These are phyloP conservation scores for Lizonia empirigonia DNA, from an alignment of 2,329 filamentous ascomycete species.

Conservation along the genomic window DNA sequence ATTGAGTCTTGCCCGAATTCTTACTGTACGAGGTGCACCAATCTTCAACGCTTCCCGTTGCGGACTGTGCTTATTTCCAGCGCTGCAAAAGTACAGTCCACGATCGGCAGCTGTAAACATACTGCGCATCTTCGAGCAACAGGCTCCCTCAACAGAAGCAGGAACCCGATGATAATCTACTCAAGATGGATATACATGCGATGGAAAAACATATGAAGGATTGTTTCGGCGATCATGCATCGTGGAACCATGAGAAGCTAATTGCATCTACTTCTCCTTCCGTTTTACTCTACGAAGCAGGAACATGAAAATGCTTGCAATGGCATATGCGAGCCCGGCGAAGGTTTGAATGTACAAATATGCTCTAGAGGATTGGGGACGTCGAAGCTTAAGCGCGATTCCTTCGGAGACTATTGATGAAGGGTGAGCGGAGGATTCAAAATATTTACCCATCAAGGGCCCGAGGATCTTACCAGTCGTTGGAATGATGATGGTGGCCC, in stretches of 20 bases:
- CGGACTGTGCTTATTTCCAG: too few relatives aligned
- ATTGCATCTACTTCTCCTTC: too few relatives aligned
- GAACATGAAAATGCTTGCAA: slow-evolving; percentile 43
- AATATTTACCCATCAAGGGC: neutral
- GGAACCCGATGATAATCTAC: neutral
- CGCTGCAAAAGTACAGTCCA: too few relatives aligned
- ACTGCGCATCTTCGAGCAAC: too few relatives aligned
- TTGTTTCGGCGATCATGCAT: slow-evolving; percentile 18
- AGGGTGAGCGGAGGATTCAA: neutral
- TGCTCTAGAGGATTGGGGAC: slow-evolving; percentile 24
- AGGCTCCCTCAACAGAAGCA: too few relatives aligned
- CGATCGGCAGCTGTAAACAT: too few relatives aligned
- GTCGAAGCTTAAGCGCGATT: slow-evolving; percentile 50
- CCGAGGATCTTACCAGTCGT: slow-evolving; percentile 46
- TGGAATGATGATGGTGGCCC: slow-evolving; percentile 47
- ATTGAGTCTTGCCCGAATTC: too few relatives aligned
- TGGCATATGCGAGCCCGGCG: slow-evolving; percentile 42
- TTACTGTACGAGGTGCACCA: too few relatives aligned
- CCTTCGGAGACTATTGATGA: slow-evolving; percentile 39
- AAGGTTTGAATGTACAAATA: slow-evolving; percentile 52
- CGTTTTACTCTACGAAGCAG: slow-evolving; percentile 21
- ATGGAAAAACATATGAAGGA: slow-evolving; percentile 17
- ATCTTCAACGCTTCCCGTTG: too few relatives aligned
- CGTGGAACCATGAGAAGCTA: slow-evolving; percentile 21
- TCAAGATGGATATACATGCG: slow-evolving; percentile 16